Base-by-base conservation (phyloP, 768 basidiomycete species). In the Tricholoma sp. region DNA sequence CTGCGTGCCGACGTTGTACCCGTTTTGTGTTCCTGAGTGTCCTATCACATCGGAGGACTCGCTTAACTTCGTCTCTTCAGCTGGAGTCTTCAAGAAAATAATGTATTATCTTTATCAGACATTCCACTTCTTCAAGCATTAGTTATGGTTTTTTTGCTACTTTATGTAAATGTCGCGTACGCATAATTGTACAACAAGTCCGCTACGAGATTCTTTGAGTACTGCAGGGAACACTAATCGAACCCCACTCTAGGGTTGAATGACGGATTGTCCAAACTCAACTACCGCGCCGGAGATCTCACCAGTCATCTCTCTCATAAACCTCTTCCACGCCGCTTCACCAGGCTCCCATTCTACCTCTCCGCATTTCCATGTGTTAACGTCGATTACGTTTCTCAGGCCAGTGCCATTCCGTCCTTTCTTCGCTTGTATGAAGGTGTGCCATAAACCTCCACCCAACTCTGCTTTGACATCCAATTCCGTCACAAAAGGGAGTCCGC, bases 331-430 rank as follows among this genome's bases (percentile, higher is more conserved):
- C 6, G 59, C 66, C 12, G 34, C 52, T 52, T 63, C 63, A 39
- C 61, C 54, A 45, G 60, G 43, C 50, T 60, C 63, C 62, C 61
- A 62, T 14, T 35, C 34, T 16, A 63, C 53, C 39, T 67, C 61
- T 12, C 64, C 66, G 47, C 59, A 60, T 56, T 65, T 65, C 64
- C 66, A 67, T 4, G n/a, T 45, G 24, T 63, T 58, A 4, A 63
- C 60, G 39, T 67, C 62, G 31, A 67, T 60, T 12, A 59, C 45
- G 21, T 59, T 62, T 29, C 51, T 58, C 32, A 62, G 21, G 16
- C 41, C 55, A 50, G 62, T 59, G 16, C 41, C 55, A 50, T 65
- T 59, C 18, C 39, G 21, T 31, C 61, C 60, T 46, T 62, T 67
- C 60, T 63, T 66, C 19, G 65, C 58, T 29, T 59, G 59, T 31